Evolutionary conservation across 2,329 filamentous ascomycete genomes (phyloP).

Genomic region (Ophiostoma triangulosporum): DNA sequence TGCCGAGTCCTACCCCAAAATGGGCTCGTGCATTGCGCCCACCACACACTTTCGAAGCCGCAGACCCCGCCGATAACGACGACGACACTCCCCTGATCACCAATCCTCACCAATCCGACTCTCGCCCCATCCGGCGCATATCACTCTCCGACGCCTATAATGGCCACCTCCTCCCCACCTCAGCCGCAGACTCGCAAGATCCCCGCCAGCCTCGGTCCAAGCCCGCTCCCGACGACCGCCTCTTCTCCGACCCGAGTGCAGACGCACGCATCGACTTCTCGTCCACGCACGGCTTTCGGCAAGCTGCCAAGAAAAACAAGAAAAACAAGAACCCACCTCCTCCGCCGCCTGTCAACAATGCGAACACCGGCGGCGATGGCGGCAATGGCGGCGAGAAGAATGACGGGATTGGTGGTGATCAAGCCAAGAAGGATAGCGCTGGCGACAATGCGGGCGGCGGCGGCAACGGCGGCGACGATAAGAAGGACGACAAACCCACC

Average conservation of each 20-base stretch:
- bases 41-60: conserved; percentile 1
- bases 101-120: conserved; percentile 14
- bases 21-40: conserved; percentile 13
- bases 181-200: neutral
- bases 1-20: conserved; percentile 19
- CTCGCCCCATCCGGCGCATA: conserved; percentile 7
- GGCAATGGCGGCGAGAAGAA: conserved; percentile 22
- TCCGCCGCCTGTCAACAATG: conserved; percentile 24
- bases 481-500: conserved; percentile 20
- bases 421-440: conserved; percentile 18
- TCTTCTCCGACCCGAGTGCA: conserved; percentile 34
- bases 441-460: conserved; percentile 20
- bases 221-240: conserved; percentile 17
- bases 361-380: conserved; percentile 23
- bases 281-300: conserved; percentile 38
- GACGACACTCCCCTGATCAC: conserved; percentile 10
- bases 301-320: conserved; percentile 46
- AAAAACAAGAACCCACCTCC: conserved; percentile 12
- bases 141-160: neutral
- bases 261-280: conserved; percentile 42
- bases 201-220: conserved; percentile 4
- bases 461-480: conserved; percentile 16
- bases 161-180: neutral
- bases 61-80: conserved; percentile 9
- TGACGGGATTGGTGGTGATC: conserved; percentile 17